Percentiles rank a stretch among this genome's conserved stretches.
These are phyloP conservation scores for Leccinellum luteum DNA, from an alignment of 768 basidiomycete genomes.

Conservation along the genomic window DNA sequence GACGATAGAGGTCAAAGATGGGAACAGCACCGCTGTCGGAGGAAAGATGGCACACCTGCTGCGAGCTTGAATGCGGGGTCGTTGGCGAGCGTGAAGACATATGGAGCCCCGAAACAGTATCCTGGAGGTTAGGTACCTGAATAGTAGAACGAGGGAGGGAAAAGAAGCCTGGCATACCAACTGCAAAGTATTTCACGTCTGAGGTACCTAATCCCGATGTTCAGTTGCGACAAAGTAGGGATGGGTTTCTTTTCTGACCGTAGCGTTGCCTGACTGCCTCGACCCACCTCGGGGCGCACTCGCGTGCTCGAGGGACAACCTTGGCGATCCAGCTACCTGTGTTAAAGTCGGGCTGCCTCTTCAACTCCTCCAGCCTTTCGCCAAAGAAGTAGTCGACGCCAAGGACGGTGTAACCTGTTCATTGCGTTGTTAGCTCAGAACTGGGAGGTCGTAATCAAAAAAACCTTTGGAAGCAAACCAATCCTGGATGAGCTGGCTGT, in stretches of 20 bases:
- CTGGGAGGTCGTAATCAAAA: neutral
- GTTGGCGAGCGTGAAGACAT: slow-evolving; percentile 44
- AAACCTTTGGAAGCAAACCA: slow-evolving; percentile 60
- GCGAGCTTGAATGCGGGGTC: slow-evolving; percentile 39
- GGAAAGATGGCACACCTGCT: slow-evolving; percentile 38
- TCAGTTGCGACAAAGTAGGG: slow-evolving; percentile 10
- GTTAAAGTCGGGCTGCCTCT: slow-evolving; percentile 37
- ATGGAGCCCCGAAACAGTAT: slow-evolving; percentile 60
- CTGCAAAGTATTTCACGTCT: slow-evolving; percentile 42
- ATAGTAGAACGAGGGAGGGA: neutral
- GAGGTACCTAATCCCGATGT: slow-evolving; percentile 4
- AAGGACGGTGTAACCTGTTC: slow-evolving; percentile 47
- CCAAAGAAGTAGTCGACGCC: slow-evolving; percentile 67
- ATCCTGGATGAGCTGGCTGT: slow-evolving; percentile 60
- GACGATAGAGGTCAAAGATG: neutral
- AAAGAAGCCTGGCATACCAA: slow-evolving; percentile 33
- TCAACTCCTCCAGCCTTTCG: slow-evolving; percentile 45
- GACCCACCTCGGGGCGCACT: slow-evolving; percentile 49
- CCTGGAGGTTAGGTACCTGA: slow-evolving; percentile 34
- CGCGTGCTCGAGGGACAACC: slow-evolving; percentile 34
- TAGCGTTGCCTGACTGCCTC: slow-evolving; percentile 47
- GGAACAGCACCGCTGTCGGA: neutral
- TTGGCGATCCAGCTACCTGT: slow-evolving; percentile 42
- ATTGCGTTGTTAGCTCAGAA: neutral
- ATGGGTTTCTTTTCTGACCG: slow-evolving; percentile 32